Base-by-base conservation (phyloP, 2,329 filamentous ascomycete species). In the Fusarium irregulare region DNA sequence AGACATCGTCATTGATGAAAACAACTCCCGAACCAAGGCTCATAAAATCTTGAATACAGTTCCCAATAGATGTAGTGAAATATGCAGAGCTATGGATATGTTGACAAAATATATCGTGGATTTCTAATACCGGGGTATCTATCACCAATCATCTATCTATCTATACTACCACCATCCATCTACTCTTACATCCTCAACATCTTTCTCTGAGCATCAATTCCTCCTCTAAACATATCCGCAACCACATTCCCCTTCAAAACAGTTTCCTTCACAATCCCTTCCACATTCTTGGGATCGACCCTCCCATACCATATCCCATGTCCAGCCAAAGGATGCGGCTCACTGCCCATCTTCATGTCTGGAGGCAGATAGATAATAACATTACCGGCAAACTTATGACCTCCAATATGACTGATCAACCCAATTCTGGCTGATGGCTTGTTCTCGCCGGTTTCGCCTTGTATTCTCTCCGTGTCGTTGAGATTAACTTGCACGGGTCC, bases 361-460 rank as follows among this genome's bases (percentile, higher is more conserved):
- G 89, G 91, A 7, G 93, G 93, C 7, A 96, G 78, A 75, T 96
- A 96, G 2, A 96, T 80, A 49, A 96, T 93, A 37, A 95, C 87
- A 78, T 97, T 97, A 3, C 93, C 93, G 0, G 93, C 93, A 77
- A 91, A 95, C 78, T 94, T 94, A 80, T 97, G 93, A 0, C 93
- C 93, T 2, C 93, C 92, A 56, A 97, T 90, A 74, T 97, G 93
- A 65, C 90, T 93, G 58, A 94, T 92, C 57, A 91, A 75, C 0
- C 88, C 93, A 1, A 94, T 86, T 49, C 89, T 82, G 3, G 89
- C 91, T 1, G 84, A 81, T 9, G 64, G 71, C 70, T 64, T 70
- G 18, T 48, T 51, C 28, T 42, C 56, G 0, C 47, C 57, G 2
- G 20, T 45, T 7, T 62, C 64, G 7, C 73, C 74, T 20, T 74